Percentiles rank a stretch among this genome's conserved stretches.
phyloP scores from a whole-genome alignment of 352 stramenopile species.

The Phytopythium vexans region DNA sequence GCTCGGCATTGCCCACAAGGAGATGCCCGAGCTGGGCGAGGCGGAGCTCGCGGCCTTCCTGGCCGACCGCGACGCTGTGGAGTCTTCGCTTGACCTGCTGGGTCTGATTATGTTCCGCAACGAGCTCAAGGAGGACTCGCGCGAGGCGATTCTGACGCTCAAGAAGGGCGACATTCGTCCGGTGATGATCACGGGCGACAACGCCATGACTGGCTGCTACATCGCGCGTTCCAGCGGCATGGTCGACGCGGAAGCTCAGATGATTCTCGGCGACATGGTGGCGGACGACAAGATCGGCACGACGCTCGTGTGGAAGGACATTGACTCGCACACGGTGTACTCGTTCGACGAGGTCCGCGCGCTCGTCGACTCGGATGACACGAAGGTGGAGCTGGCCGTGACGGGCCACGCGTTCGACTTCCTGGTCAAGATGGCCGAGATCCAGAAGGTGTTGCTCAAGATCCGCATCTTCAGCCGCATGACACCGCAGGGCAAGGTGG shows the following conservation, averaged over 20 bases:
- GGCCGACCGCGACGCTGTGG: conserved; percentile 68
- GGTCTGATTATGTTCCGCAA: conserved; percentile 91
- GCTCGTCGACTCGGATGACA: conserved; percentile 31
- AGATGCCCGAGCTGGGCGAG: conserved; percentile 34
- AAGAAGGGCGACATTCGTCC: conserved; percentile 68
- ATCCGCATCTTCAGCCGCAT: conserved; percentile 83
- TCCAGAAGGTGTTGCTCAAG: conserved; percentile 55
- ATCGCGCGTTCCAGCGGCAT: conserved; percentile 70
- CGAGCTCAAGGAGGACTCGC: conserved; percentile 82
- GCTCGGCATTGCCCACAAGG: conserved; percentile 75
- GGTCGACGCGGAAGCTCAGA: conserved; percentile 33
- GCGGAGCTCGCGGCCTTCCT: conserved; percentile 35
- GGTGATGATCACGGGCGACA: conserved; percentile 90
- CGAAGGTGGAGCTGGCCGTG: conserved; percentile 53
- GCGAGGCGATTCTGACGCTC: conserved; percentile 72
- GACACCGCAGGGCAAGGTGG: conserved; percentile 66
- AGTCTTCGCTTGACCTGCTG: conserved; percentile 66
- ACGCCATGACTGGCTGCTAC: conserved; percentile 76
- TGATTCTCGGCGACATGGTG: conserved; percentile 67
- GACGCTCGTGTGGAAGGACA: conserved; percentile 61
- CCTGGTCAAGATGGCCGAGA: conserved; percentile 55
- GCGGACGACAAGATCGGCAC: conserved; percentile 21
- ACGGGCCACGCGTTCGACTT: conserved; percentile 75
- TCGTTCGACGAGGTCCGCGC: conserved; percentile 43
- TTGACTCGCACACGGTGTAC: conserved; percentile 52